phyloP scores from a whole-genome alignment of 176 grass and related monocot genomes.

The Cenchrus fungigraminus region DNA sequence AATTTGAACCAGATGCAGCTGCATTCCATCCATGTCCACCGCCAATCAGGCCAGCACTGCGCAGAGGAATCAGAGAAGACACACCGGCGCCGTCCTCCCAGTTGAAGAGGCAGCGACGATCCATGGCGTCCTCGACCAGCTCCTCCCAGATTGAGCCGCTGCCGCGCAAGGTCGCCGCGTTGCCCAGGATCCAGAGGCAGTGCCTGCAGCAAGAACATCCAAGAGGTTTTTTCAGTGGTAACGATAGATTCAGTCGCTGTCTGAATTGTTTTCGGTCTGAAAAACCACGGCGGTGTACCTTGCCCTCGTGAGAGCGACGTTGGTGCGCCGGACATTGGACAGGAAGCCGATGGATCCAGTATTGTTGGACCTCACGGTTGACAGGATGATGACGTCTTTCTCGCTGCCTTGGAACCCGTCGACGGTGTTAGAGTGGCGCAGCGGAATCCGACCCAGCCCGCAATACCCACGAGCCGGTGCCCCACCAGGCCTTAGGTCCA shows the following conservation, averaged over 20 bases:
- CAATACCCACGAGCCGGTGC: too few relatives aligned
- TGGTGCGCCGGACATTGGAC: slow-evolving; percentile 54
- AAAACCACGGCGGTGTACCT: slow-evolving; percentile 35
- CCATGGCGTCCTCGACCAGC: slow-evolving; percentile 54
- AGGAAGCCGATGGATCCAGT: slow-evolving; percentile 60
- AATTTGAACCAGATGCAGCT: not conserved
- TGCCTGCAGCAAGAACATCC: slow-evolving; percentile 39
- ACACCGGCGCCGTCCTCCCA: not conserved
- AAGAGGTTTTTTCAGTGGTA: not conserved
- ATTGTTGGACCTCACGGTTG: slow-evolving; percentile 73
- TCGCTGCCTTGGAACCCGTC: slow-evolving; percentile 89
- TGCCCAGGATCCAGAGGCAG: slow-evolving; percentile 75
- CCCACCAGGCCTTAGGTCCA: too few relatives aligned
- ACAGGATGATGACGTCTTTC: slow-evolving; percentile 73
- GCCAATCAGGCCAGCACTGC: not conserved
- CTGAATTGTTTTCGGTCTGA: not conserved
- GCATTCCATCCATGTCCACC: not conserved
- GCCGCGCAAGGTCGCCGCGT: slow-evolving; percentile 50
- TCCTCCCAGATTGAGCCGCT: slow-evolving; percentile 67
- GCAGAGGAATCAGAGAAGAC: not conserved
- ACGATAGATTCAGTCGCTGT: not conserved
- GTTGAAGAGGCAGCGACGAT: slow-evolving; percentile 61
- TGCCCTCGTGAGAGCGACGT: slow-evolving; percentile 73
- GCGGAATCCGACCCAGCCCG: too few relatives aligned
- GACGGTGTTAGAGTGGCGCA: not conserved